Base-by-base conservation (phyloP, 768 basidiomycete genomes). In the Gelatoporia subvermispora region DNA sequence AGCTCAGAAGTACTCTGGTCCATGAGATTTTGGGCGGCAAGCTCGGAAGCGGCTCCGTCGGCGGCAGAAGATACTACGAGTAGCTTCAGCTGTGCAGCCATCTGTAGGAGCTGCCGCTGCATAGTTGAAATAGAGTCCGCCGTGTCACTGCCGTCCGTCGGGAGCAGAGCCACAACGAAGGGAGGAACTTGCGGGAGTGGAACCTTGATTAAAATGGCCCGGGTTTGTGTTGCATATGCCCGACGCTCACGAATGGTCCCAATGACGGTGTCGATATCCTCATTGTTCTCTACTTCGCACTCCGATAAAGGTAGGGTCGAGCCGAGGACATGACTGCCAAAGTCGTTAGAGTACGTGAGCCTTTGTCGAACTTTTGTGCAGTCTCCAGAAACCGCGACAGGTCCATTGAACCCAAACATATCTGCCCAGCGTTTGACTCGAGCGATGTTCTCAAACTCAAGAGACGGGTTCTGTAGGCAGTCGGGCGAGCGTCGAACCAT, bases 161-260 rank as follows among this genome's bases (percentile, higher is more conserved):
- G 61, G 17, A 64, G 40, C 5, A 64, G 43, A 0, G 62, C 56
- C 11, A 65, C 39, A 1, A 64, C 61, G 7, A 48, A 15, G 4
- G 64, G 57, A 9, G 55, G 57, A 45, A 45, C 50, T n/a, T 54
- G 43, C 2, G 62, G 61, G 15, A 64, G 45, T 3, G 58, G 61
- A 22, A 65, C 65, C 53, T 62, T 65, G 3, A 51, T 43, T 4
- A 65, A 34, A 5, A 67, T 63, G 1, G 62, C 65, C 0, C 60
- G 44, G n/a, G 57, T 59, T 51, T 68, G 65, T 1, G 53, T 49
- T 0, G 65, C 65, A 2, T 53, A 21, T 0, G 60, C 58, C 3
- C 62, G 60, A 2, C 54, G 34, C 10, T 56, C 47, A 7, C 45
- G 50, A 2, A 62, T 51, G 0, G 50, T 41, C 1, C 48, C 44